Evolutionary conservation across 768 basidiomycete species (phyloP).

Genomic region (Hericium rajendrae): DNA sequence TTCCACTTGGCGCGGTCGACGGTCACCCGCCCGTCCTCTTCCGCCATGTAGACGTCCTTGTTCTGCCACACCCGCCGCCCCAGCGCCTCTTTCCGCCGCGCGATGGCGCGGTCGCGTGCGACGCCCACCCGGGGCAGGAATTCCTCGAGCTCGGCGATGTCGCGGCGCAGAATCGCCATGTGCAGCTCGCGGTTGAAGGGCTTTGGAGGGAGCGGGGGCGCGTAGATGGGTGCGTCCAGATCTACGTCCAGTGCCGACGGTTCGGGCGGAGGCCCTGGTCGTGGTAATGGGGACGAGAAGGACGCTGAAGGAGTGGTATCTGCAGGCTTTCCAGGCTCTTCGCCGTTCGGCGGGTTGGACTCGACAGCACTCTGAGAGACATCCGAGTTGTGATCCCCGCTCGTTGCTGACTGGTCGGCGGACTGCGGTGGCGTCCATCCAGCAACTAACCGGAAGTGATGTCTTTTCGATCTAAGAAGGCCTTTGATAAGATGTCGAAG

Average conservation of each 20-base stretch:
- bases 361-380: background rate
- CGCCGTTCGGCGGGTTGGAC: background rate
- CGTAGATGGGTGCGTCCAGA: slow-evolving; percentile 20
- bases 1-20: slow-evolving; percentile 41
- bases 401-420: too few species aligned
- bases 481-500: slow-evolving; percentile 31
- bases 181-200: slow-evolving; percentile 46
- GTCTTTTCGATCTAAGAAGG: background rate
- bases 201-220: slow-evolving; percentile 23
- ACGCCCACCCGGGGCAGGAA: slow-evolving; percentile 33
- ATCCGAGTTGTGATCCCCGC: background rate
- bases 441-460: background rate
- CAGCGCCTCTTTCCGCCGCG: slow-evolving; percentile 66
- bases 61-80: slow-evolving; percentile 66
- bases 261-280: background rate
- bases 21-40: slow-evolving; percentile 19
- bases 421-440: background rate
- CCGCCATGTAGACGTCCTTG: slow-evolving; percentile 45
- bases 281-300: background rate
- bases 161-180: slow-evolving; percentile 43
- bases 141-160: slow-evolving; percentile 37
- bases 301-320: background rate
- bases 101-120: slow-evolving; percentile 40
- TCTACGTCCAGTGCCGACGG: slow-evolving; percentile 23
- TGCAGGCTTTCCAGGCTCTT: background rate